Evolutionary conservation across 495 filamentous ascomycete species (phyloP), one percentile per base, ranked within the genome.

Genomic region (Polyplosphaeria fusca): DNA sequence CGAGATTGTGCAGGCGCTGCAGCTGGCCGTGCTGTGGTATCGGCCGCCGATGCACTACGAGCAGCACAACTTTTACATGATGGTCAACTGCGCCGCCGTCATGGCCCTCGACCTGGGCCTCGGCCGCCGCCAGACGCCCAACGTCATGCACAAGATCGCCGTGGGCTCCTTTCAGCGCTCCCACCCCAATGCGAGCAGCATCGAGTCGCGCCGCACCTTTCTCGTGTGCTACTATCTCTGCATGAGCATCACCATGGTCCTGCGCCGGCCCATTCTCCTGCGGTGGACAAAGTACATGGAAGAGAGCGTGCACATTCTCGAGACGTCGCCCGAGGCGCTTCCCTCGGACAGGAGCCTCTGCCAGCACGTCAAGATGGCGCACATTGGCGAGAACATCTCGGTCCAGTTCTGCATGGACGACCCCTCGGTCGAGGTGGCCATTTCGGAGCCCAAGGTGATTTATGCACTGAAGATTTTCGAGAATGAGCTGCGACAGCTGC

Each of bases 21-120:
- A 89, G 19, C 32, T 67, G 26, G 50, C 55, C 27, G 53, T 61
- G 12, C 42, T 65, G 37, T 65, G 62, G 62, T 62, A 61, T 18
- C 84, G 81, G 60, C 87, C 89, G 16, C 89, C 91, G 1, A 86
- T 91, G 48, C 77, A 85, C 50, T 86, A 84, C 44, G 89, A 95
- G 53, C 88, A 96, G 71, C 78, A 93, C 60, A 94, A 93, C 65
- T 95, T 92, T 67, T 94, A 94, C 69, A 88, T 92, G 70, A 75
- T 94, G 48, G 83, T 88, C 23, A 88, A 96, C 64, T 80, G 91
- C 47, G 88, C 90, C 5, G 86, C 88, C 27, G 75, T 87, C 32
- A 86, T 96, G 82, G 88, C 84, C 12, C 83, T 96, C 62, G 93
- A 98, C 66, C 78, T 96, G 37, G 91, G 91, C 0, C 78, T 97